A percentile compares a stretch with the other conserved stretches of the same genome.
phyloP scores from a whole-genome alignment of 768 basidiomycete species.

The Rhodosporidiobolus sp. region DNA sequence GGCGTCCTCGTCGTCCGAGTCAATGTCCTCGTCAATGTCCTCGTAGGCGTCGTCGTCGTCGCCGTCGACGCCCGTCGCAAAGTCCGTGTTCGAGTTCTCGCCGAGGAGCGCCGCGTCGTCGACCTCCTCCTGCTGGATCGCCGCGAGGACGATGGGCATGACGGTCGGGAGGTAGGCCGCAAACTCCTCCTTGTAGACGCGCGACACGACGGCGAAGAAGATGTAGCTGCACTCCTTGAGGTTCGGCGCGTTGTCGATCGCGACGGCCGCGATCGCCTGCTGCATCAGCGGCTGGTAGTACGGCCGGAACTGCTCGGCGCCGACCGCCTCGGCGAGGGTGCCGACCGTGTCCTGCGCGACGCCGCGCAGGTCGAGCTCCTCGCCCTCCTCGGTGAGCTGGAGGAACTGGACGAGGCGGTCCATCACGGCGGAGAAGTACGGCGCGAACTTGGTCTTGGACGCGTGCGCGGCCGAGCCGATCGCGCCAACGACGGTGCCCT shows the following conservation, averaged over 20 bases:
- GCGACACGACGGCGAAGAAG: constrained; percentile 98
- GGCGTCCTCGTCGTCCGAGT: constrained; percentile 51
- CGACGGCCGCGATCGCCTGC: constrained; percentile 83
- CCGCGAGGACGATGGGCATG: constrained; percentile 69
- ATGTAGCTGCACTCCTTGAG: constrained; percentile 93
- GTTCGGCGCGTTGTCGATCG: constrained; percentile 73
- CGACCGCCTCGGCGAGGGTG: constrained; percentile 95
- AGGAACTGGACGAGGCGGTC: constrained; percentile 83
- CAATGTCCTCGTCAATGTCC: constrained; percentile 44
- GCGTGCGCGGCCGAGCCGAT: constrained; percentile 98
- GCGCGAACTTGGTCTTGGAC: constrained; percentile 80
- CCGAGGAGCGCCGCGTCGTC: constrained; percentile 56
- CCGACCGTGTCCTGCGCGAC: constrained; percentile 99
- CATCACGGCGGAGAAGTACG: constrained; percentile 93
- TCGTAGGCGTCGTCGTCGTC: constrained; percentile 63
- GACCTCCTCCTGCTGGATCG: constrained; percentile 73
- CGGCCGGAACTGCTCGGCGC: constrained; percentile 86
- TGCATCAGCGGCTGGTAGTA: constrained; percentile 97
- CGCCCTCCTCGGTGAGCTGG: constrained; percentile 75
- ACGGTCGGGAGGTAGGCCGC: constrained; percentile 79
- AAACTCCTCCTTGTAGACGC: constrained; percentile 92
- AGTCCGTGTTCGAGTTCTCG: constrained; percentile 39
- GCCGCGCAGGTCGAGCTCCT: constrained; percentile 89
- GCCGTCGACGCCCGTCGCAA: constrained; percentile 59
- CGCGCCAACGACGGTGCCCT: constrained; percentile 92